A percentile compares a stretch with the other conserved stretches of the same genome.
phyloP scores from a whole-genome alignment of 2,329 filamentous ascomycete genomes.

The Colletotrichum abscissum region DNA sequence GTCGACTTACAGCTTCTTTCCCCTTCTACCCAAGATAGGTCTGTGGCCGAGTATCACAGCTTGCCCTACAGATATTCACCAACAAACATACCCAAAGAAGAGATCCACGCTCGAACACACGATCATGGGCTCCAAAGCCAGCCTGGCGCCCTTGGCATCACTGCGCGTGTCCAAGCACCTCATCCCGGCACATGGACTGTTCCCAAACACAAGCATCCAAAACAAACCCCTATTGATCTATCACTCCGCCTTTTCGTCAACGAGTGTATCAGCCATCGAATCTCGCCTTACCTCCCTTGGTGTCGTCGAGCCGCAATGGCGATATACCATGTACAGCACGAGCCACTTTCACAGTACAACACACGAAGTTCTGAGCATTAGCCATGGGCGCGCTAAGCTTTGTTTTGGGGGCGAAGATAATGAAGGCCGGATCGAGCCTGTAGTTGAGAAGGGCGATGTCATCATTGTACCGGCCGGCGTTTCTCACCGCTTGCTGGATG shows the following conservation, averaged over 20 bases:
- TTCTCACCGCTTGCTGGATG: slow-evolving; percentile 70
- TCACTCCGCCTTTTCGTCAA: slow-evolving; percentile 64
- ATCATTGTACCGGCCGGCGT: slow-evolving; percentile 75
- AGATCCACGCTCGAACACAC: not conserved
- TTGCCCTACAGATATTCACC: too few species aligned
- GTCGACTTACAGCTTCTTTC: too few species aligned
- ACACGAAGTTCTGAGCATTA: slow-evolving; percentile 74
- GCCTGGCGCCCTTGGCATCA: slow-evolving; percentile 51
- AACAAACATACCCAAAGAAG: not conserved
- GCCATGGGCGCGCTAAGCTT: slow-evolving; percentile 66
- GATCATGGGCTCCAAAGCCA: not conserved
- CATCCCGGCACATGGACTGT: slow-evolving; percentile 66
- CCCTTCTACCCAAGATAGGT: too few species aligned
- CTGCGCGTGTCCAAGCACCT: slow-evolving; percentile 67
- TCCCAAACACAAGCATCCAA: slow-evolving; percentile 75
- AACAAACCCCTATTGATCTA: slow-evolving; percentile 75
- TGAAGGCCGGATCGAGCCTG: slow-evolving; percentile 63
- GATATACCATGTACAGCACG: slow-evolving; percentile 74
- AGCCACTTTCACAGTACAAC: slow-evolving; percentile 76
- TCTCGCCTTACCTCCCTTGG: slow-evolving; percentile 62
- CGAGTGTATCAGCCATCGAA: slow-evolving; percentile 63
- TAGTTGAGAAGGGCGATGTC: slow-evolving; percentile 69
- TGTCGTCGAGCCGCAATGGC: slow-evolving; percentile 73
- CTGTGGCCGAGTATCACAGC: too few species aligned
- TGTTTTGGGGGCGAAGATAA: slow-evolving; percentile 77